Base-by-base conservation (phyloP, 805 yeast species). In the Kluyveromyces siamensis region DNA sequence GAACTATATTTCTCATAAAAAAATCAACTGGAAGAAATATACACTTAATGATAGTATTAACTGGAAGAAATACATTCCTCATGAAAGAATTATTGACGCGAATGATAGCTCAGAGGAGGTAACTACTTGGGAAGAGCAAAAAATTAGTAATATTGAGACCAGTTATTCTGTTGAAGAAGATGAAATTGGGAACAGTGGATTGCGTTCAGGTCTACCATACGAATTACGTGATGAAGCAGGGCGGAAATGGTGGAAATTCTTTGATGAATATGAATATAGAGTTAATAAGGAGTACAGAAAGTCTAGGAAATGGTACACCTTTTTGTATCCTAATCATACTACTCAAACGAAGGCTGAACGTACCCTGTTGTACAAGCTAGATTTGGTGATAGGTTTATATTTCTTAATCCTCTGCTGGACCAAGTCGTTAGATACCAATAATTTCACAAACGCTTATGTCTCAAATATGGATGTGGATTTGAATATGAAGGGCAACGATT, bases 321-420 rank as follows among this genome's bases (percentile, higher is more conserved):
- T 66, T 38, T 46, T 66, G 19, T 66, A 66, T 40, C 69, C 69
- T 17, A 60, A 63, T 44, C 68, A 64, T 53, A 55, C 58, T 7
- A 58, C 65, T 7, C 61, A 60, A 13, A 65, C 82, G 2, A 69
- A 73, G 57, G 78, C 72, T 1, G 72, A 70, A 49, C 70, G 72
- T 44, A 67, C 63, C 27, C 61, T 80, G 37, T 58, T 80, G 14
- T 61, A 70, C 52, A 83, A 83, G 58, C 60, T 82, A 33, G 88
- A 83, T 56, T 52, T 79, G 11, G 58, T 79, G 35, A 65, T 84
- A 45, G 71, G 80, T n/a, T 65, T 74, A 38, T 80, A 80, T 55
- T 72, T 83, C 10, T 74, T 80, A 57, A 63, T 80, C 56, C 75
- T 79, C 13, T 81, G 82, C 63, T 84, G 85, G 84, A 77, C 83